Conservation (phyloP, 768 basidiomycete species). For the Lenzites betulinus region DNA sequence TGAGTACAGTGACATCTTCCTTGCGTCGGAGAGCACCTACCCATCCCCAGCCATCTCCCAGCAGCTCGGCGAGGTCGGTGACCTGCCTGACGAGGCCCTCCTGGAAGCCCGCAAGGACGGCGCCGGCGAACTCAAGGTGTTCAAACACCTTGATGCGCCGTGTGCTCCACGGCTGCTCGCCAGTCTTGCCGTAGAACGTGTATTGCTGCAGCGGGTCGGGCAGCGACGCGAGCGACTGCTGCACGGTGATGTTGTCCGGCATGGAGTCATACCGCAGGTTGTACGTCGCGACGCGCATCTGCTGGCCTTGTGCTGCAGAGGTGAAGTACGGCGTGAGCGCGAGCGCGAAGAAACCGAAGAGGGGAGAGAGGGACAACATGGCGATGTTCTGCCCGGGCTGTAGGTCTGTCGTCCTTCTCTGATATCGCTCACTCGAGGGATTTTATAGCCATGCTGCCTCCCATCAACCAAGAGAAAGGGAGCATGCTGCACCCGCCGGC, state of each 20-base stretch:
- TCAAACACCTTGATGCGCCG: constrained; percentile 50
- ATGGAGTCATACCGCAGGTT: constrained; percentile 57
- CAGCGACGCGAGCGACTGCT: constrained; percentile 44
- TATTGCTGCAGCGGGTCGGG: constrained; percentile 44
- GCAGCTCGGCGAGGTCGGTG: constrained; percentile 51
- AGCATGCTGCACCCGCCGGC: background rate
- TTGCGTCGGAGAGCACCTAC: constrained; percentile 33
- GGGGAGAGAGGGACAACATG: constrained; percentile 3
- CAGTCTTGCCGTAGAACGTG: constrained; percentile 32
- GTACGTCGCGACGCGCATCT: constrained; percentile 45
- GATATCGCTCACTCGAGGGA: background rate
- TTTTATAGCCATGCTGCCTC: background rate
- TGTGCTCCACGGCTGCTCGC: constrained; percentile 58
- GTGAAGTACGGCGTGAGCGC: background rate
- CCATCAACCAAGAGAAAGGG: background rate
- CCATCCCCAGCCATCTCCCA: constrained; percentile 58
- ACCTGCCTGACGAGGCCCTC: constrained; percentile 61
- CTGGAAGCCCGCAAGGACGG: constrained; percentile 51
- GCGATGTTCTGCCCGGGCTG: background rate
- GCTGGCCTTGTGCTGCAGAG: constrained; percentile 1
- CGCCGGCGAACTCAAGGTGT: constrained; percentile 42
- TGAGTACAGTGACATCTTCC: background rate
- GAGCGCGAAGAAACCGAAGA: background rate
- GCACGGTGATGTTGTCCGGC: constrained; percentile 53
- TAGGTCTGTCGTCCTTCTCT: background rate